Base-by-base conservation (phyloP, 345 rosid genomes). In the Moricandia moricandioides region DNA sequence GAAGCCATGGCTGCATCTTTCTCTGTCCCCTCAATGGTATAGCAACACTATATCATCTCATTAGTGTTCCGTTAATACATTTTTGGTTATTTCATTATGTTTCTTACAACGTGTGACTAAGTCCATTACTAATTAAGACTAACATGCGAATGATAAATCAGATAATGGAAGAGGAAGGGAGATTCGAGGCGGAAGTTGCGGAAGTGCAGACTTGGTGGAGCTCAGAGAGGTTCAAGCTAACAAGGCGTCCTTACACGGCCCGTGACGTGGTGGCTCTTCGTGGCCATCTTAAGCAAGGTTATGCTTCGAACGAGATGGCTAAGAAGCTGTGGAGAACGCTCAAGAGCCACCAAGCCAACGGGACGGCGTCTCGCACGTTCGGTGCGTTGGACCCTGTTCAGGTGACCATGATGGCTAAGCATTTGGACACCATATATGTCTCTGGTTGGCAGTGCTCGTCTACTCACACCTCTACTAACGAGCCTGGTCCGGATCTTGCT, bases 401-500 rank as follows among this genome's bases (percentile, higher is more conserved):
- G 64, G 98, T 95, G 10, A 62, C 99, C 78, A 92, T 95, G 98
- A 95, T 92, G 99, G 97, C 94, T 73, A 92, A 89, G 78, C 88
- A 89, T 84, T 79, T 92, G 64, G 98, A 92, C 86, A 78, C 88
- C 12, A 89, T 92, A 37, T 92, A 92, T 24, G 96, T 95, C 71
- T 95, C 98, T 3, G 99, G 99, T 26, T 96, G 99, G 98, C 97
- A 96, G 72, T 96, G 99, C 83, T 96, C 97, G 10, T 96, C 99
- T n/a, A 96, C 97, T 8, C 97, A 92, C 81, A 91, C 97, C 18
- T 70, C 82, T 62, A 88, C 97, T 72, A 92, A 92, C 14, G 98
- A 92, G 76, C 99, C 98, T 2, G 99, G 97, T 17, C 99, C 99
- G 0, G 96, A 91, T 81, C 98, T 89, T n/a, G 96, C 98, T 7